phyloP scores from a whole-genome alignment of 1,284 basidiomycete species.

The Coniophora puteana region DNA sequence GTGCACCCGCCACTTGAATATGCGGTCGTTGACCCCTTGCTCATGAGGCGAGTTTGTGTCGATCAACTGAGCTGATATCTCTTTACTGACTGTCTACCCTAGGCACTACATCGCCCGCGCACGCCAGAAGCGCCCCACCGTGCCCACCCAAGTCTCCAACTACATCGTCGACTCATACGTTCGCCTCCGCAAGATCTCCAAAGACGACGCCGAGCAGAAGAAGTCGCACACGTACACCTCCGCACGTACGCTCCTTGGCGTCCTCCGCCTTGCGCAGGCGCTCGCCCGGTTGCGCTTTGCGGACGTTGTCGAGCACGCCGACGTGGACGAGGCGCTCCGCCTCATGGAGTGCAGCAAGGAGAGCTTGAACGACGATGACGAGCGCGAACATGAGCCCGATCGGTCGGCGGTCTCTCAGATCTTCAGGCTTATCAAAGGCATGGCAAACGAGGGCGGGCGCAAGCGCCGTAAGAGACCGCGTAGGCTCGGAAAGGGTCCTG shows the following conservation, averaged over 20 bases:
- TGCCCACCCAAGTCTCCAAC: slow-evolving; percentile 83
- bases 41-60: slow-evolving; percentile 71
- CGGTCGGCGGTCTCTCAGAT: slow-evolving; percentile 79
- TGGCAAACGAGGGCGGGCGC: slow-evolving; percentile 49
- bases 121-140: slow-evolving; percentile 84
- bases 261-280: slow-evolving; percentile 93
- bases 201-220: slow-evolving; percentile 88
- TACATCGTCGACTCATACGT: slow-evolving; percentile 97
- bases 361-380: slow-evolving; percentile 78
- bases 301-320: slow-evolving; percentile 74
- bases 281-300: slow-evolving; percentile 89
- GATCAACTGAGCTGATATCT: neutral
- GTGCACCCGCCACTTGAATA: slow-evolving; percentile 83
- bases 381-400: slow-evolving; percentile 69
- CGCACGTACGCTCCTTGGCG: slow-evolving; percentile 93
- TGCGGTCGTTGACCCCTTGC: slow-evolving; percentile 78
- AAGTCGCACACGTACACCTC: slow-evolving; percentile 94
- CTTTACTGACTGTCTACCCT: slow-evolving; percentile 9
- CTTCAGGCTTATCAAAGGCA: slow-evolving; percentile 86
- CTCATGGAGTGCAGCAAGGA: slow-evolving; percentile 97
- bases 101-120: slow-evolving; percentile 96
- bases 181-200: slow-evolving; percentile 87
- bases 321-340: slow-evolving; percentile 96
- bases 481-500: slow-evolving; percentile 64
- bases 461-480: slow-evolving; percentile 38